Evolutionary conservation across 129 eudicot species (phyloP), one percentile per base, ranked within the genome.

Genomic region (Sambucus nigra): DNA sequence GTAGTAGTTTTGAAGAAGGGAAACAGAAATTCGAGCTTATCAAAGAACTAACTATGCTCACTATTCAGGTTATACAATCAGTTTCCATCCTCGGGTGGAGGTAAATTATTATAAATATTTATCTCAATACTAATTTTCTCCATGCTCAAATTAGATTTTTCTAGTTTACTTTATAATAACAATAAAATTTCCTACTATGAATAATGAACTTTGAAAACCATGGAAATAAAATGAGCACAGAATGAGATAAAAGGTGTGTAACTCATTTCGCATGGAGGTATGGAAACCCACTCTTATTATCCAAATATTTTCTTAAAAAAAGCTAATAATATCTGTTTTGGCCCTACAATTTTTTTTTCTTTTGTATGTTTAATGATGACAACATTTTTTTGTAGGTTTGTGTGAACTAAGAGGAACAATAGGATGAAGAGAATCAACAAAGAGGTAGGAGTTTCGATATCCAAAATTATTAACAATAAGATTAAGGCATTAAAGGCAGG

Each of bases 351-450:
- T 1, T 55, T n/a, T n/a, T 32, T 55, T 55, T 25, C 11, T 17
- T 55, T 7, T 19, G n/a, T n/a, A n/a, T n/a, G n/a, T n/a, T n/a
- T n/a, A n/a, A n/a, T n/a, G n/a, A n/a, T n/a, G n/a, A n/a, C n/a
- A n/a, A n/a, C n/a, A n/a, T n/a, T n/a, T n/a, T n/a, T n/a, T n/a
- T n/a, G 41, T 28, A 54, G 60, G 48, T 5, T 54, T 54, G 2
- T 54, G 39, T 71, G 71, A 8, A 71, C 76, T 7, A 56, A 71
- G 53, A 59, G 19, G 8, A 71, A 64, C 27, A 57, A 24, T 28
- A 67, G 69, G 64, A 66, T 66, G 49, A 67, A 73, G 59, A 47
- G 55, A 53, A 67, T 73, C 27, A 38, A 22, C 2, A 46, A 28
- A 18, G 51, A 60, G 24, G 51, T 73, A 9, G 47, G 27, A 17